These are phyloP conservation scores for Epichloe festucae DNA, from an alignment of 2,329 filamentous ascomycete species.

Conservation along the genomic window DNA sequence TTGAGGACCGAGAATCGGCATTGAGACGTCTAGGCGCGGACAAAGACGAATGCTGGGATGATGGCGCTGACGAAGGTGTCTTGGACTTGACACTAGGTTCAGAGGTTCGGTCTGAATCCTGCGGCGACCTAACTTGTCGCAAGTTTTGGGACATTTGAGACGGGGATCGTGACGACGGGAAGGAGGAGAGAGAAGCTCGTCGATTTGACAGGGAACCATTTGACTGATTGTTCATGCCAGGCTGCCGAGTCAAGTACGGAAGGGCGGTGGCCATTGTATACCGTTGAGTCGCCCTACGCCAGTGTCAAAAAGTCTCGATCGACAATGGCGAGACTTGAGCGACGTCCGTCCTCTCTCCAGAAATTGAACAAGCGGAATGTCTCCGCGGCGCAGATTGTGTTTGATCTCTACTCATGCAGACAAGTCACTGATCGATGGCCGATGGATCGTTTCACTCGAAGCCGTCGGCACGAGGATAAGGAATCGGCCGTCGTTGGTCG, in stretches of 20 bases:
- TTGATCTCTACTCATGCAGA: neutral
- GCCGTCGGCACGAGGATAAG: neutral
- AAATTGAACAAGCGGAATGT: neutral
- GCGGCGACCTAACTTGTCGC: conserved; percentile 42
- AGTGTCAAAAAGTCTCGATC: neutral
- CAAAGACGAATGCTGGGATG: conserved; percentile 49
- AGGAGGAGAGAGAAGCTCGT: conserved; percentile 50
- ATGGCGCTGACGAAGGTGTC: conserved; percentile 45
- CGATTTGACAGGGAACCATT: conserved; percentile 20
- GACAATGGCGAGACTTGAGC: neutral
- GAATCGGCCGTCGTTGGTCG: neutral
- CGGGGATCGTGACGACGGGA: conserved; percentile 44
- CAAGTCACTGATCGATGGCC: neutral
- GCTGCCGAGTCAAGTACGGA: conserved; percentile 29
- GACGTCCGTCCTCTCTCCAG: neutral
- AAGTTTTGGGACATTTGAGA: conserved; percentile 44
- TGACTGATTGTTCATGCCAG: conserved; percentile 21
- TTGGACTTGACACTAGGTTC: conserved; percentile 48
- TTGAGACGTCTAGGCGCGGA: conserved; percentile 37
- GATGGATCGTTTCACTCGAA: neutral
- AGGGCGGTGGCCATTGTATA: conserved; percentile 27
- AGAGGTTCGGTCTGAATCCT: conserved; percentile 43
- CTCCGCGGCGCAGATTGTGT: neutral
- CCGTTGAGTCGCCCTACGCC: neutral
- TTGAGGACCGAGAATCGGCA: conserved; percentile 35